Base-by-base conservation (phyloP, 306 rosid genomes). In the Malus orientalis region DNA sequence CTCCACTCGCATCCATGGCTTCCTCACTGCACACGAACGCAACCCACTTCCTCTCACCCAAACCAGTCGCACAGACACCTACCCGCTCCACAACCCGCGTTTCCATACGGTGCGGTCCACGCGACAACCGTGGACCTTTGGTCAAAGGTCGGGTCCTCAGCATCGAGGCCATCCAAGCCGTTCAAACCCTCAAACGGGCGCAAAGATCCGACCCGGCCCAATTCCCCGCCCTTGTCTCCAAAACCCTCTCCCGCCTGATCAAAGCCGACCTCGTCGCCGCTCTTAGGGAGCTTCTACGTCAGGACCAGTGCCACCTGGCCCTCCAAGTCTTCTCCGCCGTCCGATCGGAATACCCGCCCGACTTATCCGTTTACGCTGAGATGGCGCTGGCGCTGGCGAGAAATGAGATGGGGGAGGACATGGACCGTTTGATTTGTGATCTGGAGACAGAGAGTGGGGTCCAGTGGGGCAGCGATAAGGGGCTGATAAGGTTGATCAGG, bases 121-220 rank as follows among this genome's bases (percentile, higher is more conserved):
- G 98, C 18, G 93, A 92, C 53, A 89, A 95, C 60, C 96, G 96
- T 23, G 93, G 93, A 63, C 98, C 97, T 1, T 81, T 95, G 22
- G 69, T 95, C 20, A 92, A 87, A 82, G 98, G 93, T 33, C 90
- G 98, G 22, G 76, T 80, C 76, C 89, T 94, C 32, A 92, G 97
- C 90, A 94, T 85, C 78, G 98, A 94, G 82, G 98, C 98, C 64
- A 94, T 94, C 89, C 97, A 90, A 84, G 96, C 97, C 51, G 86
- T 90, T 20, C 98, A 94, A 88, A 32, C 96, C 78, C 87, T 92
- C 8, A 94, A 95, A 75, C 93, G 97, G 22, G 70, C 87, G n/a
- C 80, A 86, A 42, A 83, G 85, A 84, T 85, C 91, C 76, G 80
- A 87, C 70, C 88, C 90, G 0, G 36, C 81, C 2, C 70, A 84